Evolutionary conservation across 441 rosid genomes (phyloP).

Genomic region (Daphne laureola): DNA sequence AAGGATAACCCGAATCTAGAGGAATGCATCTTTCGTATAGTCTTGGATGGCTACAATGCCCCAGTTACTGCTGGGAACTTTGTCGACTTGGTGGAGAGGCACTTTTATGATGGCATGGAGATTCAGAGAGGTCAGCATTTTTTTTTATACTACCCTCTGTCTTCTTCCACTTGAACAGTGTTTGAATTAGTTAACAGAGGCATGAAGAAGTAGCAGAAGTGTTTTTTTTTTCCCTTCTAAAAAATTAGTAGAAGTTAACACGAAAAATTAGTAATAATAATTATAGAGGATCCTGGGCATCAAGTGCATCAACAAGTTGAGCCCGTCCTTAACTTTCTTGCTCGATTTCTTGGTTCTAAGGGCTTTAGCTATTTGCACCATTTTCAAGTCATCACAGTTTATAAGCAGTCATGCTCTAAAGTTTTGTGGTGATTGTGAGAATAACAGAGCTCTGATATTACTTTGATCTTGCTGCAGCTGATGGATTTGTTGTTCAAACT

Average conservation of each 20-base stretch:
- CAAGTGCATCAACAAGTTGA: no score
- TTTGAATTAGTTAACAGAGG: neutral
- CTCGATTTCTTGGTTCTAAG: no score
- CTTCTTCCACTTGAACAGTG: neutral
- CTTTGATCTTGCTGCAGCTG: constrained; percentile 50
- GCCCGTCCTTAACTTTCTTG: no score
- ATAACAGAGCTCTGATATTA: neutral
- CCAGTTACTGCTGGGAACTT: constrained; percentile 96
- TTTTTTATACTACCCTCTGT: neutral
- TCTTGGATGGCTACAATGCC: constrained; percentile 92
- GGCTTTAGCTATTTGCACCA: no score
- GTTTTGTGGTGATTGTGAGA: no score
- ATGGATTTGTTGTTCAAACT: constrained; percentile 97
- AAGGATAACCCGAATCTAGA: constrained; percentile 91
- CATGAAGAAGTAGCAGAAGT: neutral
- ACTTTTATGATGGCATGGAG: constrained; percentile 97
- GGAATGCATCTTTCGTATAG: constrained; percentile 80
- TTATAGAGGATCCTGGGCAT: no score
- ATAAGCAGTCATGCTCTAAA: no score
- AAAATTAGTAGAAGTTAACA: no score
- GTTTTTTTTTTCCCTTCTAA: no score
- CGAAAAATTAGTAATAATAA: no score
- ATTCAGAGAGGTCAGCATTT: constrained; percentile 78
- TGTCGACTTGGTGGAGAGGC: constrained; percentile 82
- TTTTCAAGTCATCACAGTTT: no score